Base-by-base conservation (phyloP, 805 yeast species). In the Metschnikowia aberdeeniae region DNA sequence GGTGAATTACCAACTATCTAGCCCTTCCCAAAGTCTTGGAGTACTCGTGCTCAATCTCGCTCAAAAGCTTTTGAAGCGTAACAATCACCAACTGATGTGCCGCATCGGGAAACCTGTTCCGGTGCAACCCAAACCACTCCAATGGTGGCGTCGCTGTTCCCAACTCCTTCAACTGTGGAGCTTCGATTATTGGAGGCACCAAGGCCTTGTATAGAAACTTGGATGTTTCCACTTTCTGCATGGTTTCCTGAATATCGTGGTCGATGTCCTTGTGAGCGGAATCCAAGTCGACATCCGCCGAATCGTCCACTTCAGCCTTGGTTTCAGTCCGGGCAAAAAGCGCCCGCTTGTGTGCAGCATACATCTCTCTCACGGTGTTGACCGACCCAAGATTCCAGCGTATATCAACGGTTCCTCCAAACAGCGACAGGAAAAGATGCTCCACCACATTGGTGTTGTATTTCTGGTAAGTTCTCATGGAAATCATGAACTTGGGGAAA, bases 71-170 rank as follows among this genome's bases (percentile, higher is more conserved):
- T 56, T 89, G 96, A 42, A 93, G 68, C 1, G 83, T 78, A 11
- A 85, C 77, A 40, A 90, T 85, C 0, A 82, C 80, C 49, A 79
- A 70, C 61, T 89, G 92, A 60, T 93, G 97, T 0, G 96, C 84
- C 47, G 86, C 75, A 34, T 86, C 82, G 0, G 99, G 99, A 53
- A 93, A 81, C 53, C 82, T 80, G 56, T 84, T 78, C 53, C 98
- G 75, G 61, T 93, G 93, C 27, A 93, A 73, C 2, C 99, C 99
- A 68, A 93, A 86, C 99, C 99, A 93, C 61, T 93, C 99, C 46
- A 93, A 67, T 2, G 99, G 99, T 1, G 99, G 99, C 0, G 99
- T 93, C 1, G 97, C 98, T 65, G 85, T 90, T 22, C 99, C 98
- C 56, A 93, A 73, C 58, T 93, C 98, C 57, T 81, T 82, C 57